Evolutionary conservation across 208 protist genomes (phyloP).

Genomic region (Acanthamoeba healyi): DNA sequence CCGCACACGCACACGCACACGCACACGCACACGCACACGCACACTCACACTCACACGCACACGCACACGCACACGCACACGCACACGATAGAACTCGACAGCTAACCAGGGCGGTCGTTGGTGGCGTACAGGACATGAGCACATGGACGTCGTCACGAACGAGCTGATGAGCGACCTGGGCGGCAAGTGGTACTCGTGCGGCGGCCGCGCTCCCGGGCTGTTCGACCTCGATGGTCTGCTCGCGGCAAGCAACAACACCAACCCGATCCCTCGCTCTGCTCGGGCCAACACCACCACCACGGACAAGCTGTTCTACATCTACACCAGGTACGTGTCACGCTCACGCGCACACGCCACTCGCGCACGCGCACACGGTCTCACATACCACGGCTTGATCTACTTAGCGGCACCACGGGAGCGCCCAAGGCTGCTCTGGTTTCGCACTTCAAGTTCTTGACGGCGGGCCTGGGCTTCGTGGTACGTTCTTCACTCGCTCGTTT

Average conservation of each 20-base stretch:
- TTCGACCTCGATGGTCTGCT: not conserved
- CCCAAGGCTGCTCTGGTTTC: constrained; percentile 92
- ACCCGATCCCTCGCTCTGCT: constrained; percentile 2
- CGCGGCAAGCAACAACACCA: not conserved
- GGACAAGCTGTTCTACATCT: constrained; percentile 51
- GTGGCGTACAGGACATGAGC: not conserved
- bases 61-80: not conserved
- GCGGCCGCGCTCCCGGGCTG: not conserved
- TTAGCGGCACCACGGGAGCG: constrained; percentile 92
- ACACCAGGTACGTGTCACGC: not conserved
- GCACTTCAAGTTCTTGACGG: constrained; percentile 86
- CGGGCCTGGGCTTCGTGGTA: not conserved
- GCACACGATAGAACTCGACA: too few species aligned
- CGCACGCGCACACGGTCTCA: not conserved
- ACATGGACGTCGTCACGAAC: not conserved
- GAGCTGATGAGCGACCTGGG: not conserved
- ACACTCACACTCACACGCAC: not conserved
- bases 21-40: not conserved
- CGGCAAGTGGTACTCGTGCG: not conserved
- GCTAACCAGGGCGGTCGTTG: too few species aligned
- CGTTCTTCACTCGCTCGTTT: not conserved
- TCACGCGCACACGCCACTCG: not conserved
- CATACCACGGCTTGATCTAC: not conserved
- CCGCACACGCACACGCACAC: not conserved
- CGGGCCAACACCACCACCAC: not conserved